Conservation (phyloP, 345 rosid genomes). For the Lepidium africanum region DNA sequence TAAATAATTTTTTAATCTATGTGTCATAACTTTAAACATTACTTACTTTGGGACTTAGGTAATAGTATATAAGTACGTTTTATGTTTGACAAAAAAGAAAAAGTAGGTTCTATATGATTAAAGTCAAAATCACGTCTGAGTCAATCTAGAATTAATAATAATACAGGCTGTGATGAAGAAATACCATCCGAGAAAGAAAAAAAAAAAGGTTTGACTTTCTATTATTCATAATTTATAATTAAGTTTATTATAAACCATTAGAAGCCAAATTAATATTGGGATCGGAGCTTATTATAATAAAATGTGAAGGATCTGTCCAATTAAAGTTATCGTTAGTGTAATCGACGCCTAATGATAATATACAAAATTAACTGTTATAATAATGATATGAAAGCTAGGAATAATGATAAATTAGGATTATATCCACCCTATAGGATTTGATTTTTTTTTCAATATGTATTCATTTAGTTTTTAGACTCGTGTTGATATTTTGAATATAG, state of each 20-base stretch:
- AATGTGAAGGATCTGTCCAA: constrained; percentile 3
- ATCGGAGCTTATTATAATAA: constrained; percentile 21
- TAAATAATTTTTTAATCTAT: too few relatives aligned
- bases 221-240: neutral
- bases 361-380: neutral
- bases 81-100: too few relatives aligned
- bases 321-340: neutral
- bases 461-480: too few relatives aligned
- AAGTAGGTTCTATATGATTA: neutral
- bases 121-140: constrained; percentile 3
- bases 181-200: neutral
- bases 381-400: neutral
- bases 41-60: too few relatives aligned
- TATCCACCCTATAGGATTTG: too few relatives aligned
- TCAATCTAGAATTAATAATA: constrained; percentile 8
- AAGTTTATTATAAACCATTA: neutral
- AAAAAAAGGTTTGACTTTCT: constrained; percentile 23
- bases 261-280: constrained; percentile 7
- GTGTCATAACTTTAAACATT: too few relatives aligned
- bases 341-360: neutral
- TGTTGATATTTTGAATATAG: too few relatives aligned
- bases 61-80: too few relatives aligned
- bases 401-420: too few relatives aligned
- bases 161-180: constrained; percentile 9
- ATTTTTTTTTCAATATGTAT: too few relatives aligned